phyloP scores from a whole-genome alignment of 108 stramenopile genomes.

The Pinguiococcus pyrenoidosus region DNA sequence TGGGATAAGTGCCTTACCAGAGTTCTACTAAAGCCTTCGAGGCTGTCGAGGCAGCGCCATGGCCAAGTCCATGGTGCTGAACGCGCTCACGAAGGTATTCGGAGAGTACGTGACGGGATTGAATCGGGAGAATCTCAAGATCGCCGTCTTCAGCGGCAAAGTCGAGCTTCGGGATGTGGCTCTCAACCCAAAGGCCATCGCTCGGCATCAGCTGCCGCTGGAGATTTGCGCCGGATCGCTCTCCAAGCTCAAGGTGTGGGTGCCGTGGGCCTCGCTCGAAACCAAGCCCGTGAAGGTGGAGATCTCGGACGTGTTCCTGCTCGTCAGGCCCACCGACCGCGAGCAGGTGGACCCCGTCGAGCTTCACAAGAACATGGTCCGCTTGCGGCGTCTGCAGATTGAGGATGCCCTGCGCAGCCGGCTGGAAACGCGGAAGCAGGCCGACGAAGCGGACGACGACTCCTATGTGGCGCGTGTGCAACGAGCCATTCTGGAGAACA shows the following conservation, averaged over 20 bases:
- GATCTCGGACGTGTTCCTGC: conserved; percentile 16
- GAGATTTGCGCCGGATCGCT: conserved; percentile 8
- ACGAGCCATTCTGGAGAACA: too few species aligned
- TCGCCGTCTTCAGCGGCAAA: conserved; percentile 35
- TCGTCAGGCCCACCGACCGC: conserved; percentile 14
- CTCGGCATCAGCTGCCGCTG: conserved; percentile 28
- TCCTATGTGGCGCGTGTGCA: too few species aligned
- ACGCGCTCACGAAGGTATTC: conserved; percentile 22
- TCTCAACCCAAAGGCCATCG: conserved; percentile 20
- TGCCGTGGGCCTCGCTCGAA: conserved; percentile 20
- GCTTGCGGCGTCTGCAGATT: too few species aligned
- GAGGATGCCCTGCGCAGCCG: too few species aligned
- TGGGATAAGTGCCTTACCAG: too few species aligned
- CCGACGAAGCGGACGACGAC: too few species aligned
- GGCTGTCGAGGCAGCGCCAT: too few species aligned
- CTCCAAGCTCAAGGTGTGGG: conserved; percentile 14
- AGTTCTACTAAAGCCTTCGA: too few species aligned
- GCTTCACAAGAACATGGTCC: too few species aligned
- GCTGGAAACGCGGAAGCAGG: too few species aligned
- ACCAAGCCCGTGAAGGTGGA: conserved; percentile 20
- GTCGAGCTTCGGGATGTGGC: conserved; percentile 23
- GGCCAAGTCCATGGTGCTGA: conserved; percentile 25
- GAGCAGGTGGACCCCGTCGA: conserved; percentile 21
- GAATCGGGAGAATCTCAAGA: conserved; percentile 29
- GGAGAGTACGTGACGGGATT: conserved; percentile 29